Base-by-base conservation (phyloP, 108 stramenopile genomes). In the Aurantiochytrium sp. region DNA sequence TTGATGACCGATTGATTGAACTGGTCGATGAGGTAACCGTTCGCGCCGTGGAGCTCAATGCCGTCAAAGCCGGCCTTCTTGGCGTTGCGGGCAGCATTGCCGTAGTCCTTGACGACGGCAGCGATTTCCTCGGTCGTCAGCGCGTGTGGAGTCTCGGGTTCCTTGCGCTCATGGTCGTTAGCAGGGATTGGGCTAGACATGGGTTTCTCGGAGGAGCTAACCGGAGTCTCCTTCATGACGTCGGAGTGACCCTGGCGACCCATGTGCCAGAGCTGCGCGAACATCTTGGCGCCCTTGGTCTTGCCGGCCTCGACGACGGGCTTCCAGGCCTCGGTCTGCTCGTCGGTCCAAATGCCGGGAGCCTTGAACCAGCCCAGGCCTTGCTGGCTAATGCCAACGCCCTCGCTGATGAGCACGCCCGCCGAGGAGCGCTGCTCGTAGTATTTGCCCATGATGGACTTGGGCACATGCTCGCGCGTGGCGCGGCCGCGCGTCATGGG, bases 401-500 rank as follows among this genome's bases (percentile, higher is more conserved):
- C 95, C 89, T 96, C 96, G 18, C 95, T 92, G 89, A 96, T 92
- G 89, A 96, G 58, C 16, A 96, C 64, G 44, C 96, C 96, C 44
- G 90, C 93, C 10, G 91, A 91, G 4, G 94, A 94, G 58, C 95
- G 95, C 89, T 93, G 93, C 19, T 60, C 89, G 89, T 95, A 95
- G 90, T 94, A 95, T 25, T 91, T 90, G 6, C 47, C 90, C 72
- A 91, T 91, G 72, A 93, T 21, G 87, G 95, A 94, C 45, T 93
- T 95, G 28, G 95, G 94, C 43, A 92, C 87, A 14, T 72, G 64
- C 19, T 92, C 91, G 47, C 59, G 35, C 12, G 60, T 92, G 35
- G 92, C 92, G 59, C 95, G 90, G 58, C 88, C 91, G 4, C 95
- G 92, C 0, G 95, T 95, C 88, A 95, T 51, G 19, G 95, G 94